Evolutionary conservation across 345 rosid genomes (phyloP).

Genomic region (Cardamine resedifolia): DNA sequence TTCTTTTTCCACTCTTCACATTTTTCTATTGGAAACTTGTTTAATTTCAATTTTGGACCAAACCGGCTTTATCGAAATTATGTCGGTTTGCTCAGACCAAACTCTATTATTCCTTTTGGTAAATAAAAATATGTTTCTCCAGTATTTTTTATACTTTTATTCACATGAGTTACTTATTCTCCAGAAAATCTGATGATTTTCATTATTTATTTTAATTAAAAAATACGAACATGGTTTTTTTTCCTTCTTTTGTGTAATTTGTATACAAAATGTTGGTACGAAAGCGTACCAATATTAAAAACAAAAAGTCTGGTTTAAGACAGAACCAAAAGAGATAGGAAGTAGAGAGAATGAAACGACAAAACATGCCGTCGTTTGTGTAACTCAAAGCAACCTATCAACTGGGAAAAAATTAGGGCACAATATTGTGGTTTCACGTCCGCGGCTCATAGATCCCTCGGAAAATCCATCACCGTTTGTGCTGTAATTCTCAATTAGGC

Average conservation of each 20-base stretch:
- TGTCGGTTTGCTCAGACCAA: not conserved
- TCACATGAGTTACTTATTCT: not conserved
- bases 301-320: conserved; percentile 18
- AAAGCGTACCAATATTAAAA: not conserved
- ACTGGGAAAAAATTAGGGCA: conserved; percentile 41
- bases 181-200: not conserved
- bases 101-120: not conserved
- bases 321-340: conserved; percentile 30
- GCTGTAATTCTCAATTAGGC: conserved; percentile 15
- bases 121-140: not conserved
- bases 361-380: conserved; percentile 32
- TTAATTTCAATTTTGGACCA: conserved; percentile 23
- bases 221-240: too few relatives aligned
- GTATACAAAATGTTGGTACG: not conserved
- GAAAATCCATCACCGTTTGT: conserved; percentile 31
- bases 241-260: too few relatives aligned
- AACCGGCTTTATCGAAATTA: conserved; percentile 18
- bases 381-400: conserved; percentile 40
- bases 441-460: conserved; percentile 39
- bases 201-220: not conserved
- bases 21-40: conserved; percentile 21
- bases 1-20: conserved; percentile 3
- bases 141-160: not conserved
- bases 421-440: conserved; percentile 37
- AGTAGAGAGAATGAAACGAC: conserved; percentile 17